Base-by-base conservation (phyloP, 176 grass and related monocot genomes). In the Rhipidocladum racemiflorum region DNA sequence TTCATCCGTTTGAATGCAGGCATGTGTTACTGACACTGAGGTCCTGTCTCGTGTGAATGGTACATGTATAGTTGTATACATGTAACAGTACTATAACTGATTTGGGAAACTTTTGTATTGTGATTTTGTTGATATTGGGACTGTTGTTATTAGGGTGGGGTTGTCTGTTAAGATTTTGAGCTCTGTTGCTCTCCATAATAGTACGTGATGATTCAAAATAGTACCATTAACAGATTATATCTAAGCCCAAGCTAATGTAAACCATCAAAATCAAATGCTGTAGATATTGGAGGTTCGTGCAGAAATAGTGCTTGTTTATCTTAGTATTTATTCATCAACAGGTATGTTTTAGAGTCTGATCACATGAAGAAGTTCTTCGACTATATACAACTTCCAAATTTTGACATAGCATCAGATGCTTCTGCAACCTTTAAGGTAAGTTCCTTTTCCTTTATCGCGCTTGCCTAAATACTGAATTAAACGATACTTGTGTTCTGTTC, bases 371-470 rank as follows among this genome's bases (percentile, higher is more conserved):
- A 95, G 70, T 99, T 99, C 78, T 99, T 99, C 45, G 89, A 99
- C 84, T 99, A 91, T 83, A 99, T 99, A 77, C 92, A 99, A 46
- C 79, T 95, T 87, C 96, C 92, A 23, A 99, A 99, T 91, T 99
- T 99, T 90, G 92, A 99, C 85, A 99, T 99, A 86, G 96, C 92
- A 83, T 99, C 96, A 65, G 96, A 99, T 91, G 96, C 96, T 67
- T 91, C 89, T 69, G 91, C 89, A 62, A 99, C 96, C 54, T 99
- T 99, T 82, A 99, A 99, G 87, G 96, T 85, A 70, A 89, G 55
- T 54, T 80, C 2, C 23, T 62, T 20, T 70, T 59, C 65, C 54
- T 38, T n/a, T 34, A 44, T 70, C 5, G 13, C 6, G 39, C 6
- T 84, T 77, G 4, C 13, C 51, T 83, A 23, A 75, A 72, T 54